Evolutionary conservation across 140 eudicot species (phyloP).

Genomic region (Ambrosia hybrid): DNA sequence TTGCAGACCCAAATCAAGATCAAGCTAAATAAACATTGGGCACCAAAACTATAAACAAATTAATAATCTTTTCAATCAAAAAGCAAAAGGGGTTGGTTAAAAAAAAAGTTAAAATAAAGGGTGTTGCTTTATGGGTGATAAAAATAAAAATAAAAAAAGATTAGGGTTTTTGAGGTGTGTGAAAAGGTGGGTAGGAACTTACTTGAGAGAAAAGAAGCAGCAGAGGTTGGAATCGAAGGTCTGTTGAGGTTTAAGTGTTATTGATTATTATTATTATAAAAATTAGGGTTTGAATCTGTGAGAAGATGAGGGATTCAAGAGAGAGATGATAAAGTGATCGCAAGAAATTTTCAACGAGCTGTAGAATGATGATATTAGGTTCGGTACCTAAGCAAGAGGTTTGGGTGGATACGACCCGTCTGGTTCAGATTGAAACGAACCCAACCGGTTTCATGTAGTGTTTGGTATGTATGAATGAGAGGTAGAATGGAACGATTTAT

Average conservation of each 20-base stretch:
- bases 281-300: conserved; percentile 55
- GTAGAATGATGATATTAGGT: conserved; percentile 35
- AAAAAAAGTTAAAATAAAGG: conserved; percentile 23
- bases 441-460: no score
- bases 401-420: conserved; percentile 28
- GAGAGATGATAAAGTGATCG: conserved; percentile 43
- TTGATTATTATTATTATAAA: no score
- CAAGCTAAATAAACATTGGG: conserved; percentile 20
- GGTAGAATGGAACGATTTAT: no score
- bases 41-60: conserved; percentile 16
- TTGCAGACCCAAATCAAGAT: conserved; percentile 18
- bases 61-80: conserved; percentile 25
- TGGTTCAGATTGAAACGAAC: conserved; percentile 28
- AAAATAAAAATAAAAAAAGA: conserved; percentile 3
- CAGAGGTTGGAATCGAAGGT: conserved; percentile 38
- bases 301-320: conserved; percentile 38
- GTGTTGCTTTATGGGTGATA: conserved; percentile 27
- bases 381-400: conserved; percentile 35
- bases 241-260: not conserved
- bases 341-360: conserved; percentile 72
- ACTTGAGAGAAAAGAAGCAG: conserved; percentile 30
- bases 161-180: conserved; percentile 45
- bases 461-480: no score
- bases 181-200: conserved; percentile 32
- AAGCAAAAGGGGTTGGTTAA: conserved; percentile 15